Conservation (phyloP, 1,139 yeast genomes). For the Geotrichum macrosporum region DNA sequence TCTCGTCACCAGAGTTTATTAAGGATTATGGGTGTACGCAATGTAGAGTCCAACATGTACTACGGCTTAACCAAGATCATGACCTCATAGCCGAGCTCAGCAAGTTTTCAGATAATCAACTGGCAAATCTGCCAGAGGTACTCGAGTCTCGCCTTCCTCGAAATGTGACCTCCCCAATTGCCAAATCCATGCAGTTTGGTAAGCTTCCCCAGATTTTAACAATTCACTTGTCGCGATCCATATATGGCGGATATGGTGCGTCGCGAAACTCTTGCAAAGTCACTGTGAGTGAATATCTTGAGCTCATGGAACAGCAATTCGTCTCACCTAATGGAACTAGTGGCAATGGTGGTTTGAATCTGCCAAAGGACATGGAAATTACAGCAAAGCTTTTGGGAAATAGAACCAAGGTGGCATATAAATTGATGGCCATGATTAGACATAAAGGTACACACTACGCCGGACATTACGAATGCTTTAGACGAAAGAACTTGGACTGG, state of each 20-base stretch:
- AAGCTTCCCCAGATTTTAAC: conserved; percentile 68
- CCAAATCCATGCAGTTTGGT: conserved; percentile 57
- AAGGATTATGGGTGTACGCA: conserved; percentile 75
- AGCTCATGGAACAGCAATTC: conserved; percentile 39
- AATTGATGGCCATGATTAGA: conserved; percentile 65
- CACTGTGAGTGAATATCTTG: conserved; percentile 54
- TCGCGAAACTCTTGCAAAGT: conserved; percentile 76
- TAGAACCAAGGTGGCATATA: conserved; percentile 41
- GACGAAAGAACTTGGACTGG: conserved; percentile 34
- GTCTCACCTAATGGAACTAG: conserved; percentile 26
- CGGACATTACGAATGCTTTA: conserved; percentile 61
- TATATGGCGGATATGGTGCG: conserved; percentile 65
- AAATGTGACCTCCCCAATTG: conserved; percentile 56
- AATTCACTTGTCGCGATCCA: conserved; percentile 77
- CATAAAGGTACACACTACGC: conserved; percentile 86
- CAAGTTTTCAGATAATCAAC: conserved; percentile 24
- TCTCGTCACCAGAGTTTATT: conserved; percentile 60
- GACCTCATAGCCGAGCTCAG: conserved; percentile 24
- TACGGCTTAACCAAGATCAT: conserved; percentile 16
- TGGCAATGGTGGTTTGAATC: conserved; percentile 37
- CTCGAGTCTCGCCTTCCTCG: conserved; percentile 40
- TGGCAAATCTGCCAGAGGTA: conserved; percentile 33
- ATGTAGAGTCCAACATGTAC: conserved; percentile 45
- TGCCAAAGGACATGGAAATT: conserved; percentile 40
- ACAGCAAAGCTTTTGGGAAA: conserved; percentile 10